phyloP scores from a whole-genome alignment of 352 stramenopile genomes.

The Pythium myriotylum region DNA sequence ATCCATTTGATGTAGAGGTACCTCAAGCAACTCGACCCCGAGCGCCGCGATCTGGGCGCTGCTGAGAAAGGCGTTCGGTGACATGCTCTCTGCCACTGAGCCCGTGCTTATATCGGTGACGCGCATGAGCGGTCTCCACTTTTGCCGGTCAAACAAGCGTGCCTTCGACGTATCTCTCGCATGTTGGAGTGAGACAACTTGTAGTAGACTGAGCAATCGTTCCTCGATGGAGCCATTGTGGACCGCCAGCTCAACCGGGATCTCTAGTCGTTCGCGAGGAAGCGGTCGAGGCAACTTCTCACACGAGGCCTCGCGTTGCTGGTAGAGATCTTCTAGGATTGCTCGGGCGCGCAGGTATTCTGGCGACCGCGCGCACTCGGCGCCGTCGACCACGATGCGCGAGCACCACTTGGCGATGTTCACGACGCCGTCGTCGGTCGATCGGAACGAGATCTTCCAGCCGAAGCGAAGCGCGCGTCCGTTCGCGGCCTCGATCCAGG shows the following conservation, averaged over 20 bases:
- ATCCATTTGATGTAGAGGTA: not conserved
- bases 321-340: constrained; percentile 2
- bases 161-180: not conserved
- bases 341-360: constrained; percentile 13
- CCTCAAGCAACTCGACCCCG: not conserved
- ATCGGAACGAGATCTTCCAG: constrained; percentile 6
- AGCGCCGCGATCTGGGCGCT: not conserved
- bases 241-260: constrained; percentile 4
- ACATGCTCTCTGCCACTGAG: not conserved
- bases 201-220: not conserved
- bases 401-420: constrained; percentile 14
- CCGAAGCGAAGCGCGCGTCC: constrained; percentile 7
- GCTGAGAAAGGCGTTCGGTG: constrained; percentile 8
- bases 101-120: constrained; percentile 1
- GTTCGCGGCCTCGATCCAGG: constrained; percentile 16
- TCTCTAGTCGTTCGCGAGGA: not conserved
- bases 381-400: constrained; percentile 7
- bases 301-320: not conserved
- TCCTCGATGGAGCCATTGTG: constrained; percentile 1
- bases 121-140: constrained; percentile 11
- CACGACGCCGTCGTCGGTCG: not conserved
- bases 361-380: not conserved
- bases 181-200: constrained; percentile 10
- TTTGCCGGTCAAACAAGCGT: not conserved
- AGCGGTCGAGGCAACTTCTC: not conserved